Evolutionary conservation across 768 basidiomycete species (phyloP).

Genomic region (Leccinum variicolor): DNA sequence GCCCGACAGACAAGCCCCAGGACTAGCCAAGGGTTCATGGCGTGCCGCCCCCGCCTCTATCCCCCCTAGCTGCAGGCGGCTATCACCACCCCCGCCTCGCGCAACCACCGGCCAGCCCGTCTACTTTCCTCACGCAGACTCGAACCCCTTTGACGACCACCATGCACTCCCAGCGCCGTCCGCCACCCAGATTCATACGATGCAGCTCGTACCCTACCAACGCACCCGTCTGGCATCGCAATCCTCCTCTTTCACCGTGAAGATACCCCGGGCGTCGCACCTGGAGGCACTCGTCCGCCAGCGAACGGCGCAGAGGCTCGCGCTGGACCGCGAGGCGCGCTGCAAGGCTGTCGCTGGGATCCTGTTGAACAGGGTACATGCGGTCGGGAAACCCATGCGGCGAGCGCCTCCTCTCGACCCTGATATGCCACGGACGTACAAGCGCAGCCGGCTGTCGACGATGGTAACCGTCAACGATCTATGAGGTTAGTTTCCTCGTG

Average conservation of each 20-base stretch:
- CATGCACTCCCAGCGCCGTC: slow-evolving; percentile 9
- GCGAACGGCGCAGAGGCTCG: slow-evolving; percentile 30
- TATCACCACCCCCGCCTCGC: slow-evolving; percentile 13
- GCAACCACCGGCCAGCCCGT: slow-evolving; percentile 15
- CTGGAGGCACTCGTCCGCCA: slow-evolving; percentile 29
- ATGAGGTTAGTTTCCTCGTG: slow-evolving; percentile 11
- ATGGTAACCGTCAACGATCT: slow-evolving; percentile 45
- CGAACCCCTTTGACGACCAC: slow-evolving; percentile 26
- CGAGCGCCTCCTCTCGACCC: slow-evolving; percentile 31
- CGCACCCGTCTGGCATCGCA: slow-evolving; percentile 31
- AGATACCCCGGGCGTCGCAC: slow-evolving; percentile 20
- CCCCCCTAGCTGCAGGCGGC: slow-evolving; percentile 30
- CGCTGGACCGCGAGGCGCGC: slow-evolving; percentile 38
- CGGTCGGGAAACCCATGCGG: slow-evolving; percentile 52
- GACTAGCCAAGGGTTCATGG: slow-evolving; percentile 26
- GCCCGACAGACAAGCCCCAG: slow-evolving; percentile 20
- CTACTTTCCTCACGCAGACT: slow-evolving; percentile 18
- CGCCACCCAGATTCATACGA: background rate
- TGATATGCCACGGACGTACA: slow-evolving; percentile 39
- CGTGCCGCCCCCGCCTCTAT: slow-evolving; percentile 17
- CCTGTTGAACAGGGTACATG: slow-evolving; percentile 50
- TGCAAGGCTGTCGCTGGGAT: slow-evolving; percentile 57
- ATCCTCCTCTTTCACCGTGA: slow-evolving; percentile 26
- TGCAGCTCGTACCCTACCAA: slow-evolving; percentile 16
- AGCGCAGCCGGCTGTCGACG: slow-evolving; percentile 51